Evolutionary conservation across 345 rosid species (phyloP).

Genomic region (Physaria fendleri): DNA sequence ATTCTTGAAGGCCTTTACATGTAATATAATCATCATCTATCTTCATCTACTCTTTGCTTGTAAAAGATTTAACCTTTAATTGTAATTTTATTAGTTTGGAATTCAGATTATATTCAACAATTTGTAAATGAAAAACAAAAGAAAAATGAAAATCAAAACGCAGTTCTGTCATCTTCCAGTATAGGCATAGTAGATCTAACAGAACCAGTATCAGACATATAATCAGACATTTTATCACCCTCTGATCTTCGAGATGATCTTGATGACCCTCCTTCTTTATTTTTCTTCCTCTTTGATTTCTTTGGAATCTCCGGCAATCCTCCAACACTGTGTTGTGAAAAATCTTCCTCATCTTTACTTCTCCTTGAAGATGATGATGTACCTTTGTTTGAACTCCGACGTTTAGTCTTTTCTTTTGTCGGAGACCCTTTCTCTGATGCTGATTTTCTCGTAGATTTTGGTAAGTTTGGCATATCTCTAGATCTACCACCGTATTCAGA

Average conservation of each 20-base stretch:
- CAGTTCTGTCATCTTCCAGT: not conserved
- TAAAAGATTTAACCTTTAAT: too few species aligned
- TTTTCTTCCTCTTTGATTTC: conserved; percentile 15
- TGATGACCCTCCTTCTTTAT: conserved; percentile 17
- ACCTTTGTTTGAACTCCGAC: conserved; percentile 9
- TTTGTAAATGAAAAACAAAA: not conserved
- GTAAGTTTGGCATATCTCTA: conserved; percentile 18
- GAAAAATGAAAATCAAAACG: not conserved
- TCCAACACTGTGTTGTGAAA: conserved; percentile 1
- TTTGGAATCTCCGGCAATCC: conserved; percentile 4
- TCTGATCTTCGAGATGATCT: conserved; percentile 8
- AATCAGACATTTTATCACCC: conserved; percentile 11
- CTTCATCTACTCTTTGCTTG: too few species aligned
- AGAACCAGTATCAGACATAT: conserved; percentile 17
- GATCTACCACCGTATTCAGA: conserved; percentile 11
- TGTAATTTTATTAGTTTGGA: too few species aligned
- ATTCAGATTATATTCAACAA: too few species aligned
- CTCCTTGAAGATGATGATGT: not conserved
- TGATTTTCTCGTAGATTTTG: conserved; percentile 16
- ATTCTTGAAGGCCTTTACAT: too few species aligned
- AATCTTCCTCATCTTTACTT: not conserved
- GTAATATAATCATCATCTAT: too few species aligned
- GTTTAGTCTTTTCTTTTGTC: conserved; percentile 16
- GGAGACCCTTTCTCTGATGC: conserved; percentile 20
- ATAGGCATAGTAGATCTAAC: conserved; percentile 12